Conservation (phyloP, 495 filamentous ascomycete genomes). For the Tuber microsphaerosporum region DNA sequence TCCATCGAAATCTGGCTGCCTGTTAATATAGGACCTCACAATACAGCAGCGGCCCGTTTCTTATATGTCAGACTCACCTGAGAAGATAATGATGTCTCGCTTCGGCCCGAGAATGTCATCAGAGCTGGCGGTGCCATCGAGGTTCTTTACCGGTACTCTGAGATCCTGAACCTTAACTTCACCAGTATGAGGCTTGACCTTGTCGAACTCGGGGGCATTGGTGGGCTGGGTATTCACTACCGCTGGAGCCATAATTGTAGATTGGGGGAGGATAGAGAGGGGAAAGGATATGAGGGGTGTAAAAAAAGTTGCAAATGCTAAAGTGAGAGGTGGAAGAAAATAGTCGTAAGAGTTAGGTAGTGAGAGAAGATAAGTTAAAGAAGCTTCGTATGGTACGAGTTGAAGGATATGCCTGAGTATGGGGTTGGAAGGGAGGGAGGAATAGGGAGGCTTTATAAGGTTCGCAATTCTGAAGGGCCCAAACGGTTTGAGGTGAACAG, state of each 20-base stretch:
- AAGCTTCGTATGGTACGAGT: neutral
- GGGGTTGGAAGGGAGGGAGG: neutral
- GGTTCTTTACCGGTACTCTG: constrained; percentile 30
- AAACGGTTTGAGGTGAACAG: neutral
- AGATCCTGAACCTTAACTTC: constrained; percentile 40
- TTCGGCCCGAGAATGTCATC: constrained; percentile 31
- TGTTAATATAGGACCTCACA: constrained; percentile 11
- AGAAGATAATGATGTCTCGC: constrained; percentile 42
- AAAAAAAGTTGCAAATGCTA: neutral
- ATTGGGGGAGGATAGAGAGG: constrained; percentile 13
- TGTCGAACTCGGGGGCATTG: constrained; percentile 31
- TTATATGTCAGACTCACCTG: constrained; percentile 19
- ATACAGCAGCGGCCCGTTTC: neutral
- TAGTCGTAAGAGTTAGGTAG: neutral
- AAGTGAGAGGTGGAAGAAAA: neutral
- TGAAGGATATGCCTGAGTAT: neutral
- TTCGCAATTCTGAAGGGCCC: neutral
- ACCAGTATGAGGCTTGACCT: constrained; percentile 25
- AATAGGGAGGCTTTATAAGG: neutral
- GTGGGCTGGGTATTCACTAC: constrained; percentile 29
- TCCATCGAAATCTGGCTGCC: constrained; percentile 59
- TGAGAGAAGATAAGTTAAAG: neutral
- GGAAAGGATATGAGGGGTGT: neutral
- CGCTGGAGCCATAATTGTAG: constrained; percentile 36
- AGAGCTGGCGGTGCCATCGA: constrained; percentile 31